Base-by-base conservation (phyloP, 441 rosid genomes). In the Jatropha multifida region DNA sequence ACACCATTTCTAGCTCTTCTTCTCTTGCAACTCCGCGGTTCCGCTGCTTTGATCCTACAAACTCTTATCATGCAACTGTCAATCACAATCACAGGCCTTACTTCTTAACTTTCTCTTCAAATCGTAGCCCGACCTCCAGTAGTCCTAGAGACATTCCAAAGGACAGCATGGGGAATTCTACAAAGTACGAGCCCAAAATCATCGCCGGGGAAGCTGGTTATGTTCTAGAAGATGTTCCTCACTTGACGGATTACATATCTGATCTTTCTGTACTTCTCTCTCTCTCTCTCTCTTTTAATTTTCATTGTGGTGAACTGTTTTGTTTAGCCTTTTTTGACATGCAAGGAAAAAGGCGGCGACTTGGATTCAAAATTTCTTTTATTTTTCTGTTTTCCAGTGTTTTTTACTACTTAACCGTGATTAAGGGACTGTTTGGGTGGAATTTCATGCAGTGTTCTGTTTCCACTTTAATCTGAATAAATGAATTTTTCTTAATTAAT, bases 221-320 rank as follows among this genome's bases (percentile, higher is more conserved):
- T 62, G 76, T 88, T 32, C 94, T 89, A 3, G 92, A 92, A 80
- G 93, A 90, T 75, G 93, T 90, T 65, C 93, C 93, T 73, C 94
- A 88, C 80, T 82, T 92, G 73, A 51, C 86, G 37, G 97, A 90
- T 80, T 87, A 88, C 74, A 67, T 92, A 40, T 73, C 84, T 4
- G 75, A 86, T 49, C 86, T 81, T 46, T 89, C 87, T 41, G 94
- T 90, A 84, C 62, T 59, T 8, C 7, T n/a, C 20, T 15, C 1
- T 0, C 4, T 61, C 65, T n/a, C 20, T 38, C 14, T 23, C 23
- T 23, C 23, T 23, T 23, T 49, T 64, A 10, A 7, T 73, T 20
- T 26, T 66, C 20, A 1, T 66, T 27, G 14, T 3, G 15, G 1
- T 26, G 17, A 14, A 8, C 14, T 61, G 18, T 11, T n/a, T 64